Base-by-base conservation (phyloP, 1,284 basidiomycete genomes). In the Quambalaria eucalypti region DNA sequence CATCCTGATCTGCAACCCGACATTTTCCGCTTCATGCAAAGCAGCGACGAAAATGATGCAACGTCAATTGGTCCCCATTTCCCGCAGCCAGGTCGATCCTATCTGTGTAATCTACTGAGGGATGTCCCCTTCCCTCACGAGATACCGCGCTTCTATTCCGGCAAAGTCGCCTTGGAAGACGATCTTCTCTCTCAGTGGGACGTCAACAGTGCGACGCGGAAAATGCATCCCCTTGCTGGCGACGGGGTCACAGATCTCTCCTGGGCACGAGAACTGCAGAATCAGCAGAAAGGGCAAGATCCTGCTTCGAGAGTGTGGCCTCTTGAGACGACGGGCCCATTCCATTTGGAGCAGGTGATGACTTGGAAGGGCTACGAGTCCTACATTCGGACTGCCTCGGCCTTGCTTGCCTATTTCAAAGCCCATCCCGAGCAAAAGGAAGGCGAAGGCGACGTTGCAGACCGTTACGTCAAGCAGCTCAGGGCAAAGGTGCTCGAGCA, bases 21-120 rank as follows among this genome's bases (percentile, higher is more conserved):
- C 19, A 56, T 56, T 33, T 33, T 10, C 28, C 31, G 46, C 19
- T 56, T 56, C 28, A 56, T 56, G 55, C 42, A 46, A 26, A 16
- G 31, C 8, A 21, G 42, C n/a, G 42, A 46, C 21, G 19, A 12
- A 21, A 21, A 46, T 12, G 42, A 19, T 7, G 23, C 16, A 12
- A 31, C 28, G 42, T 21, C 42, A 2, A 33, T 57, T 23, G 40
- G 44, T 29, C 42, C 44, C 19, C 54, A 57, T 1, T 57, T 54
- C 53, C 55, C 51, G n/a, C 54, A 53, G 39, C 51, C 55, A 23
- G 55, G 55, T 14, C 39, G 55, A 7, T 16, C 26, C 19, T 21
- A 55, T 21, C 26, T 47, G 14, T 40, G 42, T 12, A 38, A 54
- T 25, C 42, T 57, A 9, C 30, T 53, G 7, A 16, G 12, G n/a